Base-by-base conservation (phyloP, 2,329 filamentous ascomycete species). In the Fusarium sambucinum region DNA sequence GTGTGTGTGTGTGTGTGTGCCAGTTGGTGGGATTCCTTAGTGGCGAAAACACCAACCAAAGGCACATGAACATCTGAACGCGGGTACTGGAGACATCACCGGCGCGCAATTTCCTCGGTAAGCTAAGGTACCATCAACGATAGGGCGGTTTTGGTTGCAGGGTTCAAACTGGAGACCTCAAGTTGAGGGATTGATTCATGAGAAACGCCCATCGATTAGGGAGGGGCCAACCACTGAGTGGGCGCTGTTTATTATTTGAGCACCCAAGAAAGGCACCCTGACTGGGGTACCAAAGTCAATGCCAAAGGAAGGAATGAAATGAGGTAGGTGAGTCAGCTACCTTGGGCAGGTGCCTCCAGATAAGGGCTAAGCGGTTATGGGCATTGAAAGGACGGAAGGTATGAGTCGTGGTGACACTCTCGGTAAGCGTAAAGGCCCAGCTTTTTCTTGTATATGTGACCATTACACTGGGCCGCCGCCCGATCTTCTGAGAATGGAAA, bases 11-110 rank as follows among this genome's bases (percentile, higher is more conserved):
- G 37, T 21, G 51, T 44, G 25, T 27, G 51, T 35, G 50, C 33
- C 40, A 42, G 53, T 62, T 67, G 57, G 51, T 55, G 66, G 46
- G 23, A 55, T 52, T 37, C 29, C 40, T 53, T 55, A 54, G 66
- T 69, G 66, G 66, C 66, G 25, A 69, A 33, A 54, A 56, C 47
- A 52, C 48, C 57, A 54, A 44, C 27, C 51, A 41, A 53, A 46
- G 21, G 38, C 61, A 61, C 61, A 37, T 46, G 41, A 40, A 41
- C 45, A 53, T 21, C 52, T 37, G 53, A 42, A 35, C 23, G 45
- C 32, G 45, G 50, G 54, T 63, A 59, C 63, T 51, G 33, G 30
- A 46, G 45, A 62, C 33, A 47, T 54, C 46, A 32, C 52, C 25
- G 44, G 37, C 38, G 41, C 37, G 40, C 56, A 59, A 48, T 53